These are phyloP conservation scores for Phytophthora fragariae DNA, from an alignment of 352 stramenopile species.

Conservation along the genomic window DNA sequence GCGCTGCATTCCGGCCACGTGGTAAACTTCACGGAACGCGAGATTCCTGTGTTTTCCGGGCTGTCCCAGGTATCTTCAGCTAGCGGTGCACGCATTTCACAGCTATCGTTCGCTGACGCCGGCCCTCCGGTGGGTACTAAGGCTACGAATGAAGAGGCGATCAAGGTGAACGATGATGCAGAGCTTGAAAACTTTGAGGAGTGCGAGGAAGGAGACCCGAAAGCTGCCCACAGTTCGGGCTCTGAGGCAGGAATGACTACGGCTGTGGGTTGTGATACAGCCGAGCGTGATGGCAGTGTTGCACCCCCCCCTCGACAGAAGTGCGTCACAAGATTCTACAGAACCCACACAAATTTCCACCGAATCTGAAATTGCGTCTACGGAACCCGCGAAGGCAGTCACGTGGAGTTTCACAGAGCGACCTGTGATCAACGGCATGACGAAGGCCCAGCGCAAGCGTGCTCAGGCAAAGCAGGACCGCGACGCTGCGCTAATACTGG, in stretches of 20 bases:
- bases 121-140: neutral
- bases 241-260: too few relatives aligned
- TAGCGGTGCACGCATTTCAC: neutral
- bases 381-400: neutral
- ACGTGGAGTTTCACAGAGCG: constrained; percentile 1
- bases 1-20: neutral
- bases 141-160: neutral
- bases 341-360: neutral
- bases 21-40: neutral
- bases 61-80: constrained; percentile 1
- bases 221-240: too few relatives aligned
- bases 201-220: neutral
- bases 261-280: neutral
- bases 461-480: neutral
- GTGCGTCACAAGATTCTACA: neutral
- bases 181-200: neutral
- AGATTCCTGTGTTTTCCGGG: neutral
- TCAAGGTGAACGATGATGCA: neutral
- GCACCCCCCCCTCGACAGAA: neutral
- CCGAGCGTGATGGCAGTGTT: neutral
- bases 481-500: neutral
- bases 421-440: constrained; percentile 2
- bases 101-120: neutral
- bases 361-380: neutral
- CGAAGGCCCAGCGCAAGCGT: constrained; percentile 8